Conservation (phyloP, 495 filamentous ascomycete species). For the Annulohypoxylon nitens region DNA sequence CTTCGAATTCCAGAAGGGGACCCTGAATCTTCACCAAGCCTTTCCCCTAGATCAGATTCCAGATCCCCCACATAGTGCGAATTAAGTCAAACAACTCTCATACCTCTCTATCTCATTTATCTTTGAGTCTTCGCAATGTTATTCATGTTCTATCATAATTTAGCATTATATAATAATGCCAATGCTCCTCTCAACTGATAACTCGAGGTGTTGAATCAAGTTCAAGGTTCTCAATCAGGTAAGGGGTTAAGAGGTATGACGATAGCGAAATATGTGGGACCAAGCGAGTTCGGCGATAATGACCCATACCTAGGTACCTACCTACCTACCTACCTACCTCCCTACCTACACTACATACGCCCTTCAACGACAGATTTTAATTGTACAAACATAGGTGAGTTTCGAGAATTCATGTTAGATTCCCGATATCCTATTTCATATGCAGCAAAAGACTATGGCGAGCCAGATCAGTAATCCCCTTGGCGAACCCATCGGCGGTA, state of each 20-base stretch:
- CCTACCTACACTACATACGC: background rate
- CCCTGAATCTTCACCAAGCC: background rate
- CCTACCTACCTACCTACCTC: too few relatives aligned
- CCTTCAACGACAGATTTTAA: background rate
- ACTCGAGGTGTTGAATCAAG: background rate
- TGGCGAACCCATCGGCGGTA: conserved; percentile 44
- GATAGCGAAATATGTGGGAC: background rate
- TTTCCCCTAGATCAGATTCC: background rate
- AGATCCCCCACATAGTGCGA: conserved; percentile 3
- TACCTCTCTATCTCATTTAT: too few relatives aligned
- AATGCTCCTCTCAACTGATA: too few relatives aligned
- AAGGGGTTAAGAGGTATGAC: background rate
- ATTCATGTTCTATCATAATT: too few relatives aligned
- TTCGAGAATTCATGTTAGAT: background rate
- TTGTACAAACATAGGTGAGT: background rate
- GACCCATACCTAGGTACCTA: background rate
- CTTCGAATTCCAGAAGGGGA: background rate
- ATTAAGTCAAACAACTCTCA: background rate
- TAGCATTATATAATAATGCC: too few relatives aligned
- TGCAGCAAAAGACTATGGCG: conserved; percentile 15
- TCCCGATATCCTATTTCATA: background rate
- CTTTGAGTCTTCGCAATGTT: too few relatives aligned
- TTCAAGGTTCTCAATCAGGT: background rate
- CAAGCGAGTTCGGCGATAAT: background rate
- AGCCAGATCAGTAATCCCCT: conserved; percentile 34